Conservation (phyloP, 2,329 filamentous ascomycete species). For the Hypomyces perniciosus region DNA sequence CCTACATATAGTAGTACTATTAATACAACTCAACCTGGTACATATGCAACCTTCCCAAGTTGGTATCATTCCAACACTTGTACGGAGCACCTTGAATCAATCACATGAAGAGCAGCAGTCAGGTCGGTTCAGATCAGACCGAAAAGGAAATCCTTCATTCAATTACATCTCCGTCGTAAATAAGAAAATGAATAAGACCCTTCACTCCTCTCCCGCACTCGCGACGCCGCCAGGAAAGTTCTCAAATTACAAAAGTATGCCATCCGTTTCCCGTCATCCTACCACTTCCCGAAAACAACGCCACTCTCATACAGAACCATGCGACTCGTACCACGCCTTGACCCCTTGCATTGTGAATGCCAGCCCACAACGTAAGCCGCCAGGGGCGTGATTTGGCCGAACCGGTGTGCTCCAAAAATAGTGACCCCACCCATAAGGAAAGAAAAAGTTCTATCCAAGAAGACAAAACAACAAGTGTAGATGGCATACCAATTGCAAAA, state of each 20-base stretch:
- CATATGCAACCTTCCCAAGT: neutral
- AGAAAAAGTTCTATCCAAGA: constrained; percentile 8
- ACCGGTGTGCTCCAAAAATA: constrained; percentile 1
- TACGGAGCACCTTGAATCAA: neutral
- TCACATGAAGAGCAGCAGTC: neutral
- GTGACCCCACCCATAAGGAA: constrained; percentile 5
- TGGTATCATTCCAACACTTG: no score
- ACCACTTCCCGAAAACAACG: neutral
- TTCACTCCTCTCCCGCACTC: constrained; percentile 1
- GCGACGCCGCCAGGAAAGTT: neutral
- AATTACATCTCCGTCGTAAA: neutral
- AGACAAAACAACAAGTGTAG: constrained; percentile 11
- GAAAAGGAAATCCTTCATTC: neutral
- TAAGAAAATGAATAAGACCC: neutral
- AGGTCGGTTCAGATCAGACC: neutral
- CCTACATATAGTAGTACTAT: neutral
- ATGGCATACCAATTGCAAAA: constrained; percentile 26
- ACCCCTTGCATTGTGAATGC: constrained; percentile 8
- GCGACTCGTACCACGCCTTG: constrained; percentile 2
- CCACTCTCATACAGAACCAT: constrained; percentile 1
- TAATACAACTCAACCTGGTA: no score
- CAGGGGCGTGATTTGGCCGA: constrained; percentile 5
- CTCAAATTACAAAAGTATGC: constrained; percentile 2
- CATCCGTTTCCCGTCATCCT: constrained; percentile 2
- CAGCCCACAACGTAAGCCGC: constrained; percentile 7